Evolutionary conservation across 2,329 filamentous ascomycete genomes (phyloP), one percentile per base, ranked within the genome.

Genomic region (Aspergillus sp.): DNA sequence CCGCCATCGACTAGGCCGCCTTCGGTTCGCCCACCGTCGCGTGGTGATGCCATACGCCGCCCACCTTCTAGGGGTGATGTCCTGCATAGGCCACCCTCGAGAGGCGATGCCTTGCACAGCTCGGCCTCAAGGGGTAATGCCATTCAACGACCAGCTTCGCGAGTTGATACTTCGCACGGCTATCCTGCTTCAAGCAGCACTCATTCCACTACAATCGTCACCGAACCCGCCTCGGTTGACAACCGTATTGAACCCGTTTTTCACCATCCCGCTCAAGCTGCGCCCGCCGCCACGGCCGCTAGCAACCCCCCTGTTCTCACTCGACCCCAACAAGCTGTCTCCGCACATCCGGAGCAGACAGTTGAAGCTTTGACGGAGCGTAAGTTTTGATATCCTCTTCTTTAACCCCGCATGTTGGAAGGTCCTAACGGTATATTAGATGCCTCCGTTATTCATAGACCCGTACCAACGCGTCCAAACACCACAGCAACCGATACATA

Each of bases 31-130:
- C 51, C 45, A 21, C 40, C 46, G 12, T 51, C 39, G 24, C 51
- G 68, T 24, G 65, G 65, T 44, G 67, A 75, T 50, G 46, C 66
- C 54, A 37, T 63, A n/a, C 58, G 57, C 57, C 39, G 66, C 56
- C 50, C 56, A 39, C 24, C 57, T 21, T 62, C 59, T n/a, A 47
- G 60, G 6, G 60, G 55, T 7, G 55, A 57, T 47, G 55, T 23
- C n/a, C 37, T 54, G 27, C 31, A 35, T n/a, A 50, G 46, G 7
- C 68, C 68, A 12, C 59, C 66, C n/a, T 71, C 70, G 48, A 65
- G 70, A 33, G 65, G 66, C 46, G 67, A 75, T 55, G 56, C 65
- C 49, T 41, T 63, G 17, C 59, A 59, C 37, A 58, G 55, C 31
- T n/a, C 66, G 67, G 19, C 45, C 12, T 37, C 44, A 55, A 23